These are phyloP conservation scores for Colletotrichum tanaceti DNA, from an alignment of 2,329 filamentous ascomycete genomes.

Conservation along the genomic window DNA sequence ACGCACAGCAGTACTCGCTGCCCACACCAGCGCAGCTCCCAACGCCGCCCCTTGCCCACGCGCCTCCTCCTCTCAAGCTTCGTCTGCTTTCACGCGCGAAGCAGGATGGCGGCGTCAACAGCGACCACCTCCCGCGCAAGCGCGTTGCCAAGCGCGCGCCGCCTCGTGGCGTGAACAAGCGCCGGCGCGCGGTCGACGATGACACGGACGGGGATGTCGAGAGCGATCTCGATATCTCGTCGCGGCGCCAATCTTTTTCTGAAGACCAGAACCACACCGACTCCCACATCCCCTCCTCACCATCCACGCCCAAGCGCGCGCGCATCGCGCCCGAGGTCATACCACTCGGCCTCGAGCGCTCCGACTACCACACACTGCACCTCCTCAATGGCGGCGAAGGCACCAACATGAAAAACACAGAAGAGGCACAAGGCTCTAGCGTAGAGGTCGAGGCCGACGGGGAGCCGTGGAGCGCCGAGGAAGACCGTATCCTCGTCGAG, in stretches of 20 bases:
- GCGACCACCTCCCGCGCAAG: constrained; percentile 53
- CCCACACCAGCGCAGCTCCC: constrained; percentile 59
- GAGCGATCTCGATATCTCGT: constrained; percentile 53
- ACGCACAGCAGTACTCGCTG: constrained; percentile 50
- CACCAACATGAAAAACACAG: constrained; percentile 42
- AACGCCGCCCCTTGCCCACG: constrained; percentile 66
- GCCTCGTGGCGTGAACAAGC: constrained; percentile 64
- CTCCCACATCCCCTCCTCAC: constrained; percentile 47
- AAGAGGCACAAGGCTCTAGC: constrained; percentile 48
- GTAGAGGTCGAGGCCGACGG: constrained; percentile 59
- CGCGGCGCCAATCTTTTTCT: constrained; percentile 30
- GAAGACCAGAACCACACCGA: constrained; percentile 37
- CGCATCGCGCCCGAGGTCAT: constrained; percentile 71
- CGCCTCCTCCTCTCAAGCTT: constrained; percentile 64
- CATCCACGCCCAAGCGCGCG: constrained; percentile 69
- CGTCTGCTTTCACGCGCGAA: constrained; percentile 63
- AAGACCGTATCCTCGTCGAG: constrained; percentile 74
- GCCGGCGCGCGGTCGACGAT: constrained; percentile 61
- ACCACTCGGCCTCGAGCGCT: constrained; percentile 68
- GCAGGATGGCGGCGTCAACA: constrained; percentile 44
- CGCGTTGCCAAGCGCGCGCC: constrained; percentile 65
- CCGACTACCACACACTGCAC: constrained; percentile 67
- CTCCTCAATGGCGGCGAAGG: constrained; percentile 46
- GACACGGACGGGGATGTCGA: constrained; percentile 50
- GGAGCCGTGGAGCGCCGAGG: constrained; percentile 69